Percentiles rank a stretch among this genome's conserved stretches.
Conservation (phyloP, 1,139 yeast genomes). For the Geotrichum australiense region DNA sequence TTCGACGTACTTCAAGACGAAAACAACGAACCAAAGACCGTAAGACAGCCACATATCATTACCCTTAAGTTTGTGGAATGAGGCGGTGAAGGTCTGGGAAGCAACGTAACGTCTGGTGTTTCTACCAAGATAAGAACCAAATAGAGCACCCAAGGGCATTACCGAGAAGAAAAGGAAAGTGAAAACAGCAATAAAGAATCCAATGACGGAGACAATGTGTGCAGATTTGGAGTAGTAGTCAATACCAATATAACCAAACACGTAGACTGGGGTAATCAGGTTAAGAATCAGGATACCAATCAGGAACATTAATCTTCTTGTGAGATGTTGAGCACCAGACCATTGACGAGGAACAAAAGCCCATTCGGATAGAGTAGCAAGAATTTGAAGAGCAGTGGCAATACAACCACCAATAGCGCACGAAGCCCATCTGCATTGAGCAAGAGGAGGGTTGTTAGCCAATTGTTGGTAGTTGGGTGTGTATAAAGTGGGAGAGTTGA, state of each 20-base stretch:
- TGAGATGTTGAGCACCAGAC: slow-evolving; percentile 98
- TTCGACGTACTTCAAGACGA: slow-evolving; percentile 80
- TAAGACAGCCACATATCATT: slow-evolving; percentile 96
- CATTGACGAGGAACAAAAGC: slow-evolving; percentile 93
- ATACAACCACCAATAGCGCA: slow-evolving; percentile 89
- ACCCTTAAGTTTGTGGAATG: slow-evolving; percentile 72
- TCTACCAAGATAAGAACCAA: slow-evolving; percentile 79
- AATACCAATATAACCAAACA: slow-evolving; percentile 67
- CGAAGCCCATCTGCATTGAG: slow-evolving; percentile 88
- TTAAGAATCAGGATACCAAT: slow-evolving; percentile 59
- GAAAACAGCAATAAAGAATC: slow-evolving; percentile 79
- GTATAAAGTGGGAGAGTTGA: slow-evolving; percentile 85
- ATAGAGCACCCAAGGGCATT: slow-evolving; percentile 96
- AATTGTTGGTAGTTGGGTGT: slow-evolving; percentile 82
- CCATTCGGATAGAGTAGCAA: slow-evolving; percentile 93
- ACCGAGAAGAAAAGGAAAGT: slow-evolving; percentile 81
- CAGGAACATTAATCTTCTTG: slow-evolving; percentile 78
- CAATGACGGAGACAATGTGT: slow-evolving; percentile 74
- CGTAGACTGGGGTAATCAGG: slow-evolving; percentile 80
- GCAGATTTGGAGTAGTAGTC: slow-evolving; percentile 67
- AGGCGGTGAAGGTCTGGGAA: slow-evolving; percentile 93
- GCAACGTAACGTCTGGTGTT: slow-evolving; percentile 86
- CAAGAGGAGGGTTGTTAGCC: slow-evolving; percentile 72
- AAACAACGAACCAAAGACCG: slow-evolving; percentile 81
- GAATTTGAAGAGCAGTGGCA: slow-evolving; percentile 71